Evolutionary conservation across 2,329 filamentous ascomycete species (phyloP), one percentile per base, ranked within the genome.

Genomic region (Alternaria gansuensis): DNA sequence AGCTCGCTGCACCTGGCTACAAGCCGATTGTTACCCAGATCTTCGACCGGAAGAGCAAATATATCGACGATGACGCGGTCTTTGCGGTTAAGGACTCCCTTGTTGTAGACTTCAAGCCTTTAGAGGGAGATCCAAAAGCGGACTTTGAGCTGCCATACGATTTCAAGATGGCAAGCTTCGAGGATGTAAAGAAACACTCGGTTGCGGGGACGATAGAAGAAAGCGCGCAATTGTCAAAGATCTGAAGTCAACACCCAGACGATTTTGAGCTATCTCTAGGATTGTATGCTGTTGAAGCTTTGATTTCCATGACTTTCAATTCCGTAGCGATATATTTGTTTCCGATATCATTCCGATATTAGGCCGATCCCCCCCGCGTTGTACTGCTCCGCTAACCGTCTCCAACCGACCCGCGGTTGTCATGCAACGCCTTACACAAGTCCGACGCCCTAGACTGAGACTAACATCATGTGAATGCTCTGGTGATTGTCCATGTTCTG

Each of bases 1-100:
- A 85, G 81, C 79, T 84, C 73, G 81, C 82, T 28, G 81, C 82
- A 11, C 81, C 84, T 2, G 84, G 84, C 7, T 88, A 89, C 80
- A 89, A 87, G 69, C 82, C 88, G 0, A 83, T 96, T 46, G 90
- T 88, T 0, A 92, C 90, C 1, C 91, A 95, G 75, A 87, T 95
- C 54, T 94, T 92, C 72, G 90, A 92, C 74, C 80, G 82, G 57
- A 82, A 85, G 61, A 87, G 88, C 75, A 82, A 84, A 62, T 88
- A 90, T 66, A 80, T 91, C 41, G 78, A 80, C 17, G 80, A 87
- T 56, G 85, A 87, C 64, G 81, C 83, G 0, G 85, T 86, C 0
- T 87, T 87, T 64, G 85, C 85, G 0, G 85, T 86, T 48, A 87
- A 87, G 71, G 84, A 87, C 58, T 82, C 81, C 13, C 68, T 88